Evolutionary conservation across 108 stramenopile species (phyloP).

Genomic region (Cylindrotheca closterium): DNA sequence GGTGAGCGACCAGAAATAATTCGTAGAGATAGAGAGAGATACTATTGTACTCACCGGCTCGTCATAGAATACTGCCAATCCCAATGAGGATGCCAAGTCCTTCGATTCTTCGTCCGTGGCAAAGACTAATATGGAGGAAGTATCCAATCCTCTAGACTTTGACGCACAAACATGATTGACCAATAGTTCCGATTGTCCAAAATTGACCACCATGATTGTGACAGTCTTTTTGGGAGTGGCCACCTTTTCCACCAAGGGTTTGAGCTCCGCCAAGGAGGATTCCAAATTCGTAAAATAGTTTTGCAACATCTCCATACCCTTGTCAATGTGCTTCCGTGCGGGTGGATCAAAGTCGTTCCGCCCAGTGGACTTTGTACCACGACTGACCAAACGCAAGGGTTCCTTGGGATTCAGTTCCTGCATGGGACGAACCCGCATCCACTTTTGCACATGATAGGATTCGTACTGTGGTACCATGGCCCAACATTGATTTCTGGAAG

Average conservation of each 20-base stretch:
- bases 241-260: conserved; percentile 53
- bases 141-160: conserved; percentile 47
- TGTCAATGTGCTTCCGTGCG: conserved; percentile 15
- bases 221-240: conserved; percentile 58
- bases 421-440: conserved; percentile 42
- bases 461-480: conserved; percentile 79
- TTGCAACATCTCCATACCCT: conserved; percentile 46
- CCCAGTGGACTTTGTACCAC: conserved; percentile 61
- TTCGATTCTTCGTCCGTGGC: conserved; percentile 75
- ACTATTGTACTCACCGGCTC: conserved; percentile 68
- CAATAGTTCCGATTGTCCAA: conserved; percentile 76
- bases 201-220: conserved; percentile 78
- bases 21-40: too few relatives aligned
- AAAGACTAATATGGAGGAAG: conserved; percentile 69
- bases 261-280: conserved; percentile 41
- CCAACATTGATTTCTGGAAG: conserved; percentile 43
- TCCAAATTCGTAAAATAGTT: conserved; percentile 54
- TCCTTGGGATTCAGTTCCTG: conserved; percentile 16
- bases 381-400: conserved; percentile 49
- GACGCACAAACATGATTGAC: conserved; percentile 77
- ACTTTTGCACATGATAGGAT: conserved; percentile 78
- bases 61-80: conserved; percentile 71
- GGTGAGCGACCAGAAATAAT: too few relatives aligned
- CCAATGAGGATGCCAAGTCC: conserved; percentile 67
- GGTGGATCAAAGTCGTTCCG: conserved; percentile 50